A percentile compares a stretch with the other conserved stretches of the same genome.
Conservation (phyloP, 2,329 filamentous ascomycete genomes). For the Shiraia sp. region DNA sequence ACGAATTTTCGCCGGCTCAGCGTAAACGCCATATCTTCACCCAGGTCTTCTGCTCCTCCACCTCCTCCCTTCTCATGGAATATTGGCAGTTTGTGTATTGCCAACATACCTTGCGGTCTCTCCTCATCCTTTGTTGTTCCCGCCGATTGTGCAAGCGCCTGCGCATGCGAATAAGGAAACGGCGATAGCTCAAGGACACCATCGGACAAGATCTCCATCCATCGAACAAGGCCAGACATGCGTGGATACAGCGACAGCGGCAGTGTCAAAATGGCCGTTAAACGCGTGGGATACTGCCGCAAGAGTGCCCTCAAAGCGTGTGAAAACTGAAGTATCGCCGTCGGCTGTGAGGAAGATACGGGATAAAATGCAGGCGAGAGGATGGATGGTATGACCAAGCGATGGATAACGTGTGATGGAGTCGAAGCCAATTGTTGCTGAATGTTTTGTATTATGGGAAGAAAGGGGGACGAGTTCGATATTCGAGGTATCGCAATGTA, state of each 20-base stretch:
- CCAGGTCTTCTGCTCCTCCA: constrained; percentile 63
- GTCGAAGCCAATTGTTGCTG: constrained; percentile 56
- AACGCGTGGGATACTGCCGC: constrained; percentile 64
- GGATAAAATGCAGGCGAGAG: constrained; percentile 86
- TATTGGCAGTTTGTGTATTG: constrained; percentile 79
- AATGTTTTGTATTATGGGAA: constrained; percentile 66
- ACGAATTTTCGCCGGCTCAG: constrained; percentile 81
- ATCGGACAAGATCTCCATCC: constrained; percentile 84
- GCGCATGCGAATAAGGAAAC: constrained; percentile 64
- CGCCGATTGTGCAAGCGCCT: constrained; percentile 52
- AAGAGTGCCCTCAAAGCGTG: constrained; percentile 77
- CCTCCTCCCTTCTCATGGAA: constrained; percentile 89
- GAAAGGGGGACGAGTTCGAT: constrained; percentile 62
- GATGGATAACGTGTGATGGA: constrained; percentile 68
- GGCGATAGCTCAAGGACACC: constrained; percentile 83
- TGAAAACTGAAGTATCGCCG: constrained; percentile 77
- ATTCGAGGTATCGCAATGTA: constrained; percentile 61
- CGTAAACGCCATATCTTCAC: constrained; percentile 89
- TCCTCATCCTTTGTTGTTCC: constrained; percentile 67
- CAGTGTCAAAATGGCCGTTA: constrained; percentile 76
- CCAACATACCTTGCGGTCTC: constrained; percentile 81
- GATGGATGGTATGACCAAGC: constrained; percentile 81
- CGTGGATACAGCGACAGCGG: constrained; percentile 81
- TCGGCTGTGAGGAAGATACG: constrained; percentile 68
- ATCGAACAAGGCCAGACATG: constrained; percentile 73